A percentile compares a stretch with the other conserved stretches of the same genome.
Conservation (phyloP, 345 rosid species). For the Combretum micranthum region DNA sequence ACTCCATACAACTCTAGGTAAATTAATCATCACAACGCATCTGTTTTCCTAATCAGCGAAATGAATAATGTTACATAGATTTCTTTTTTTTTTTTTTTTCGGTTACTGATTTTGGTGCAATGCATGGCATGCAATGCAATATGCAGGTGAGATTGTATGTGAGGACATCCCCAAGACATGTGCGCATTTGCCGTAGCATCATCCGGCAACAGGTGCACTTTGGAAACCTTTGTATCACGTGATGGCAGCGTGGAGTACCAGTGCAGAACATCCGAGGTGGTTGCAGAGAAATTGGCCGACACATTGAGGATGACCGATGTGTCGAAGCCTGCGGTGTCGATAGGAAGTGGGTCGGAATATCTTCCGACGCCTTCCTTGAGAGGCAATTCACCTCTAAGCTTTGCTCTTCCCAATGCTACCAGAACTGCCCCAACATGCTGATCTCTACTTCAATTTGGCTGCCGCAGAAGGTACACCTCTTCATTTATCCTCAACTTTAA, state of each 20-base stretch:
- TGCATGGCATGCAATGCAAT: too few relatives aligned
- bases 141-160: constrained; percentile 56
- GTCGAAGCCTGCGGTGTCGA: constrained; percentile 76
- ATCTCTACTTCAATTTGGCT: constrained; percentile 90
- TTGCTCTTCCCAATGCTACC: constrained; percentile 69
- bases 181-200: constrained; percentile 73
- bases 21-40: too few relatives aligned
- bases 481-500: too few relatives aligned
- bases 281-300: constrained; percentile 59
- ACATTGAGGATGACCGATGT: constrained; percentile 68
- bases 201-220: constrained; percentile 73
- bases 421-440: constrained; percentile 74
- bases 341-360: constrained; percentile 72
- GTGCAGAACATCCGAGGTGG: constrained; percentile 79
- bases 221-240: constrained; percentile 41
- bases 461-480: constrained; percentile 77
- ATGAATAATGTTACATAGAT: too few relatives aligned
- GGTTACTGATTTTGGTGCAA: too few relatives aligned
- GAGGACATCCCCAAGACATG: constrained; percentile 59
- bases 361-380: constrained; percentile 79
- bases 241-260: constrained; percentile 44
- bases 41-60: too few relatives aligned
- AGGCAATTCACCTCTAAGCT: constrained; percentile 61
- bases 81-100: too few relatives aligned
- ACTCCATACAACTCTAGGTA: constrained; percentile 65